Conservation (phyloP, 164 flowering plant species). For the Chimonanthus salicifolius region DNA sequence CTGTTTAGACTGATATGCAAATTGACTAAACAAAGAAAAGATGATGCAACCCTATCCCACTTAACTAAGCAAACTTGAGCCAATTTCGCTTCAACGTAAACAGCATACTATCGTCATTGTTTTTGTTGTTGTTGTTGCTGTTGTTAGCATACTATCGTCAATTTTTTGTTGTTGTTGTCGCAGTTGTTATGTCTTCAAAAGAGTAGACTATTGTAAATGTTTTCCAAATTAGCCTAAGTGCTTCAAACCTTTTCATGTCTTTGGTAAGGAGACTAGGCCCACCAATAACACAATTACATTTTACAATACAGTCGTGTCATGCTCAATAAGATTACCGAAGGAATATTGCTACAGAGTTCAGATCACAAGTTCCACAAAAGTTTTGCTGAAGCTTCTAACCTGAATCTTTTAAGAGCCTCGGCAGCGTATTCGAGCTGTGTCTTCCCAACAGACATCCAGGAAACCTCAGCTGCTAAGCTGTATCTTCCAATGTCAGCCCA, state of each 20-base stretch:
- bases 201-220: no score
- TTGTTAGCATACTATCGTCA: no score
- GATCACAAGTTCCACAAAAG: not conserved
- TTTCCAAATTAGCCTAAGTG: not conserved
- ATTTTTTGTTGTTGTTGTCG: no score
- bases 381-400: conserved; percentile 17
- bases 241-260: not conserved
- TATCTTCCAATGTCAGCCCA: conserved; percentile 32
- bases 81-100: not conserved
- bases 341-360: not conserved
- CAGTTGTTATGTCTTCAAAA: no score
- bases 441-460: conserved; percentile 45
- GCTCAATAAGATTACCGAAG: not conserved
- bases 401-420: conserved; percentile 34
- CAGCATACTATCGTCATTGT: not conserved
- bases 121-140: no score
- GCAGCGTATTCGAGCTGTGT: conserved; percentile 41
- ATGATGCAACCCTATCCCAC: not conserved
- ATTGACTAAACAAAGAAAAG: not conserved
- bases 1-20: not conserved
- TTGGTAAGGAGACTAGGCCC: not conserved
- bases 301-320: not conserved
- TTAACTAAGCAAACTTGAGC: not conserved
- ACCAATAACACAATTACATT: not conserved
- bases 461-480: conserved; percentile 33